Base-by-base conservation (phyloP, 2,329 filamentous ascomycete genomes). In the Didymella sp. region DNA sequence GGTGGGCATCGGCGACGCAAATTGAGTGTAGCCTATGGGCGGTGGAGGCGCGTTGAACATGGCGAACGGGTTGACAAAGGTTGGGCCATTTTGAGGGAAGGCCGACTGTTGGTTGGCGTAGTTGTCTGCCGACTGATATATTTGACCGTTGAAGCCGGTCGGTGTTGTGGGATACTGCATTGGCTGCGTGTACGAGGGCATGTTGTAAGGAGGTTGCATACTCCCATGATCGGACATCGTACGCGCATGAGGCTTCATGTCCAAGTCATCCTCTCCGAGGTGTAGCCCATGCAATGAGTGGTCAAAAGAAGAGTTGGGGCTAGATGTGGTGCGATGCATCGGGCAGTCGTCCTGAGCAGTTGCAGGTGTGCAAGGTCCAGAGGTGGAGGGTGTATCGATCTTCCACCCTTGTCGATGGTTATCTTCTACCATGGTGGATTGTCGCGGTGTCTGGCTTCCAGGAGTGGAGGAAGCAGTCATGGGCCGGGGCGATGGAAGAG, bases 1-100 rank as follows among this genome's bases (percentile, higher is more conserved):
- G 25, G 19, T 42, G 8, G 46, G 13, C n/a, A 51, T 49, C 2
- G 54, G 33, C 5, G 37, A 13, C 12, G 28, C 33, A 13, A 50
- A 49, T 9, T 57, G 43, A 1, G 19, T 31, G n/a, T 62, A 66
- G 6, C 35, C n/a, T 6, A 58, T 51, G 13, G 13, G 27, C 30
- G 49, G 5, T 25, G 48, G 17, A 35, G 38, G 11, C 19, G 58
- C 13, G 30, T 42, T 13, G 58, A 38, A 48, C 52, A 67, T 15
- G 46, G 27, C 33, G 13, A 58, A 59, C 4, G 60, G 50, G 27
- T 56, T 61, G 22, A 60, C 42, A 21, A 59, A 63, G 13, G 33
- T 43, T 9, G 55, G 8, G 1, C 42, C 33, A 4, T 22, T 21
- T 35, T 41, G 33, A 15, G 33, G 11, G 30, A 58, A 61, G 0